phyloP scores from a whole-genome alignment of 306 rosid genomes.

The Albizia julibrissin region DNA sequence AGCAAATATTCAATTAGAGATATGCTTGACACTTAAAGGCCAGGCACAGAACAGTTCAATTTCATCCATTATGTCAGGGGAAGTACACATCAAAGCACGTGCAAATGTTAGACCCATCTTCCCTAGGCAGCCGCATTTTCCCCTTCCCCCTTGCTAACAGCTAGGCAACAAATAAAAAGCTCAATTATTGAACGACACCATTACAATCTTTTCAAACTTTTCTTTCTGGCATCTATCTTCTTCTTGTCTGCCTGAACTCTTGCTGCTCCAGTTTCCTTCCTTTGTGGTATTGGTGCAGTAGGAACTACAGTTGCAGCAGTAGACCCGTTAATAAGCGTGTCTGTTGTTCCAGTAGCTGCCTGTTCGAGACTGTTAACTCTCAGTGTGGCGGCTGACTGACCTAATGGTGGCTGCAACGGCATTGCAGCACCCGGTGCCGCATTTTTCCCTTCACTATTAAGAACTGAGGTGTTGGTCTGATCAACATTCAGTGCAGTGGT shows the following conservation, averaged over 20 bases:
- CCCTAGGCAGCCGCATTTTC: constrained; percentile 6
- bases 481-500: constrained; percentile 91
- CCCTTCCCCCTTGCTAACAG: not conserved
- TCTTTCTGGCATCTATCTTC: constrained; percentile 97
- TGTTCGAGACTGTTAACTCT: constrained; percentile 69
- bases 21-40: not conserved
- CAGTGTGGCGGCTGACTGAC: constrained; percentile 38
- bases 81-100: not conserved
- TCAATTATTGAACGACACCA: constrained; percentile 40
- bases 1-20: no score
- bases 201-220: constrained; percentile 94
- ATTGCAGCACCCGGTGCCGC: constrained; percentile 37
- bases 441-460: constrained; percentile 59
- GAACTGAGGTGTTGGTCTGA: constrained; percentile 64
- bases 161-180: constrained; percentile 36
- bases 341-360: constrained; percentile 33
- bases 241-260: constrained; percentile 90
- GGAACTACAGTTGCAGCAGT: constrained; percentile 40
- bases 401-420: constrained; percentile 47
- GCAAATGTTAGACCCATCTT: not conserved
- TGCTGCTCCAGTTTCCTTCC: constrained; percentile 59
- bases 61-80: not conserved
- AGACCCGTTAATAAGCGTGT: constrained; percentile 44
- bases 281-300: constrained; percentile 39
- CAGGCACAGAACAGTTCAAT: constrained; percentile 7